Percentiles rank a stretch among this genome's conserved stretches.
Conservation (phyloP, 495 filamentous ascomycete genomes). For the Penicillium mononematosum region DNA sequence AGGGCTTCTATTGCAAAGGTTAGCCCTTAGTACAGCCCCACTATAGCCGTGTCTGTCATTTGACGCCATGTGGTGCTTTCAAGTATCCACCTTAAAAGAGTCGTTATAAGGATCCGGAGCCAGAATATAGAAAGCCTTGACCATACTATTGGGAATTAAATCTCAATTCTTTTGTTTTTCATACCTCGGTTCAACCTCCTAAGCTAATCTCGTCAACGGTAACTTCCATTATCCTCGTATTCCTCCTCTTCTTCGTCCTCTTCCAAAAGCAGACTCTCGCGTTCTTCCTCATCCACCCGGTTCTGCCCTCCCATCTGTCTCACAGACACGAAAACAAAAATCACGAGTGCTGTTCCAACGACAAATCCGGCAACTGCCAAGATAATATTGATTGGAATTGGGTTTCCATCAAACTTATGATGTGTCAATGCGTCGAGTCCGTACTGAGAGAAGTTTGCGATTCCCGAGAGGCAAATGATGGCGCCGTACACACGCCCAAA, state of each 20-base stretch:
- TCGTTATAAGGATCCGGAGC: neutral
- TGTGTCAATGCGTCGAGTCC: conserved; percentile 82
- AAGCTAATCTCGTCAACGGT: neutral
- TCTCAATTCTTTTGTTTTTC: neutral
- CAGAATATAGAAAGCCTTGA: neutral
- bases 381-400: conserved; percentile 73
- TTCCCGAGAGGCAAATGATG: conserved; percentile 82
- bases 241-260: conserved; percentile 32
- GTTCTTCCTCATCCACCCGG: conserved; percentile 27
- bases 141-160: neutral
- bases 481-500: conserved; percentile 92
- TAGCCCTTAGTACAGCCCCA: too few species aligned
- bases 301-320: conserved; percentile 19
- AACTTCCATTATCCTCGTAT: conserved; percentile 7
- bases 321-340: conserved; percentile 51
- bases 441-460: conserved; percentile 82
- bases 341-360: conserved; percentile 59
- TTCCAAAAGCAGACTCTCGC: conserved; percentile 34
- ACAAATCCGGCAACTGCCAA: conserved; percentile 61
- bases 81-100: neutral
- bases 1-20: too few species aligned
- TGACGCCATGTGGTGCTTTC: neutral
- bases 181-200: neutral
- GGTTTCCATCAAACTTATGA: conserved; percentile 65
- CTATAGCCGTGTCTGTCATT: too few species aligned